Conservation (phyloP, 805 yeast species). For the Ogataea ganodermae region DNA sequence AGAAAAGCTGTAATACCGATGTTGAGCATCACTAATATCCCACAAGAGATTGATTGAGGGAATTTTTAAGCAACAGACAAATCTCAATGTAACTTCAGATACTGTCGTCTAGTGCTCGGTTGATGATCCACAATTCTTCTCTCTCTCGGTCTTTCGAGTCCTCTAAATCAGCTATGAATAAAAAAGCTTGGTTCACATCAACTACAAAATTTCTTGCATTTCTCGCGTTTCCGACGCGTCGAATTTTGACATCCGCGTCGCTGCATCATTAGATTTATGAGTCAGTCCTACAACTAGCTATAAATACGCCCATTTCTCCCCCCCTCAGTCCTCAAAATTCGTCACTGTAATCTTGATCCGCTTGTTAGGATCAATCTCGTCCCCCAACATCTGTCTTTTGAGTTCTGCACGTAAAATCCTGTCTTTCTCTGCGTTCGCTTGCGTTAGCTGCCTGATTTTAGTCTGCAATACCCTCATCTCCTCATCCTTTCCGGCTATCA, state of each 20-base stretch:
- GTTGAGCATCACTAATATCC: background rate
- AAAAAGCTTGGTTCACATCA: too few relatives aligned
- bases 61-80: too few relatives aligned
- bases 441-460: background rate
- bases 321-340: background rate
- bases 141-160: too few relatives aligned
- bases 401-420: slow-evolving; percentile 2
- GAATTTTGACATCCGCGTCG: background rate
- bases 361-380: background rate
- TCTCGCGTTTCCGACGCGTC: background rate
- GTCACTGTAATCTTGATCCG: slow-evolving; percentile 6
- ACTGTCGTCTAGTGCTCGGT: too few relatives aligned
- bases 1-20: background rate
- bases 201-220: too few relatives aligned
- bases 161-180: too few relatives aligned
- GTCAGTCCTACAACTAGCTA: background rate
- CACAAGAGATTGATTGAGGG: background rate
- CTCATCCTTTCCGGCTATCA: slow-evolving; percentile 14
- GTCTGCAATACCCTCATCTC: slow-evolving; percentile 7
- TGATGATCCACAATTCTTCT: too few relatives aligned
- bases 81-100: too few relatives aligned
- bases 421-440: background rate
- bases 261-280: background rate
- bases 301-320: too few relatives aligned
- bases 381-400: background rate